Evolutionary conservation across 306 rosid genomes (phyloP).

Genomic region (Potentilla sterilis): DNA sequence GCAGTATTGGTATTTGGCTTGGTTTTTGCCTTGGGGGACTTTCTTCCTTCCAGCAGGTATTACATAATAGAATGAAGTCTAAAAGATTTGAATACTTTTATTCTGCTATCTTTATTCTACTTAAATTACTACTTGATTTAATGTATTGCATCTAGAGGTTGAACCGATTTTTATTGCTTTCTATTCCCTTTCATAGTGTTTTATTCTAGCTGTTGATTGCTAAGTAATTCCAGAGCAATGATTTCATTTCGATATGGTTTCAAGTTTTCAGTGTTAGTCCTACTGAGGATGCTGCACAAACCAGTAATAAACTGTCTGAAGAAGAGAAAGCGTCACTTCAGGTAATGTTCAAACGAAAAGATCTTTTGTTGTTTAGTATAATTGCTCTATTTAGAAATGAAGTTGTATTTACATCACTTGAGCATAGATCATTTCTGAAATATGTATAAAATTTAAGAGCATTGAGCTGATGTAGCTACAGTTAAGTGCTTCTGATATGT

Average conservation of each 20-base stretch:
- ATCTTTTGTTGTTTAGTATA: neutral
- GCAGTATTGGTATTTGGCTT: slow-evolving; percentile 79
- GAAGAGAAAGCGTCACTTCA: slow-evolving; percentile 69
- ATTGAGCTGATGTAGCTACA: neutral
- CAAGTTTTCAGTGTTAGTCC: slow-evolving; percentile 59
- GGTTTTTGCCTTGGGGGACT: slow-evolving; percentile 88
- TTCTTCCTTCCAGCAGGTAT: slow-evolving; percentile 90
- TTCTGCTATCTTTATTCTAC: neutral
- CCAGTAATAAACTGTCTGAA: slow-evolving; percentile 55
- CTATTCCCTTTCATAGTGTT: neutral
- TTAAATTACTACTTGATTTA: neutral
- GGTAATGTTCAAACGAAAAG: slow-evolving; percentile 42
- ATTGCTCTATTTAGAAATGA: neutral
- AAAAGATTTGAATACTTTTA: neutral
- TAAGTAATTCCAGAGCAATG: slow-evolving; percentile 25
- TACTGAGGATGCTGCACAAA: slow-evolving; percentile 51
- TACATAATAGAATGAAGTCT: slow-evolving; percentile 1
- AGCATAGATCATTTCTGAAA: neutral
- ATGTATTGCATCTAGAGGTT: neutral
- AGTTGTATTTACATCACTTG: neutral
- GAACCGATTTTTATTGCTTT: neutral
- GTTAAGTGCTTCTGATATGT: neutral
- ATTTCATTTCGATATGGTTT: slow-evolving; percentile 29
- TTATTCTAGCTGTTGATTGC: slow-evolving; percentile 19
- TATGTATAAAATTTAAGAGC: neutral